Percentiles rank a stretch among this genome's conserved stretches.
These are phyloP conservation scores for Fusarium redolens DNA, from an alignment of 2,329 filamentous ascomycete species.

Conservation along the genomic window DNA sequence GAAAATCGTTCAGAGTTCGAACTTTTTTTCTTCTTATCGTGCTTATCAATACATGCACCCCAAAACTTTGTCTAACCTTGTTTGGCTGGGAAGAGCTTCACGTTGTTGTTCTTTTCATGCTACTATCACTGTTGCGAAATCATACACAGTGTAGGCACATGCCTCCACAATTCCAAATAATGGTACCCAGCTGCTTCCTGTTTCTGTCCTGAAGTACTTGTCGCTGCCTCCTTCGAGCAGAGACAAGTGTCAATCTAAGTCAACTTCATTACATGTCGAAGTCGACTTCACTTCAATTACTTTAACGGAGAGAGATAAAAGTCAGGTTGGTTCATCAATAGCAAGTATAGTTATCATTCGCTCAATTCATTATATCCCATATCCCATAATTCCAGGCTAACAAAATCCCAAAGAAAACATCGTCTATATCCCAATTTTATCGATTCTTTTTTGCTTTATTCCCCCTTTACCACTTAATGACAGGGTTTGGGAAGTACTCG, in stretches of 20 bases:
- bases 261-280: neutral
- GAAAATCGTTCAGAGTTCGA: constrained; percentile 39
- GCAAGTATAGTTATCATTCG: constrained; percentile 25
- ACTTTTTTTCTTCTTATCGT: constrained; percentile 46
- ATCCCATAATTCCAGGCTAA: constrained; percentile 14
- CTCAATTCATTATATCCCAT: constrained; percentile 21
- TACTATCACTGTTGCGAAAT: neutral
- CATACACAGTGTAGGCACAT: neutral
- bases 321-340: neutral
- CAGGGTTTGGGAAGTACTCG: constrained; percentile 56
- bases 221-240: no score
- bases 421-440: constrained; percentile 6
- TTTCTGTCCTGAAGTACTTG: neutral
- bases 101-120: neutral
- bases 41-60: constrained; percentile 27
- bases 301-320: no score
- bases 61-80: neutral
- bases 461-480: constrained; percentile 53
- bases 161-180: neutral
- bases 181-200: no score
- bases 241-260: neutral
- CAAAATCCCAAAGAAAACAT: constrained; percentile 7
- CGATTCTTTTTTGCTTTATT: neutral
- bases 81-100: constrained; percentile 31
- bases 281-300: neutral